phyloP scores from a whole-genome alignment of 257 asterid genomes.

The Rauvolfia tetraphylla region DNA sequence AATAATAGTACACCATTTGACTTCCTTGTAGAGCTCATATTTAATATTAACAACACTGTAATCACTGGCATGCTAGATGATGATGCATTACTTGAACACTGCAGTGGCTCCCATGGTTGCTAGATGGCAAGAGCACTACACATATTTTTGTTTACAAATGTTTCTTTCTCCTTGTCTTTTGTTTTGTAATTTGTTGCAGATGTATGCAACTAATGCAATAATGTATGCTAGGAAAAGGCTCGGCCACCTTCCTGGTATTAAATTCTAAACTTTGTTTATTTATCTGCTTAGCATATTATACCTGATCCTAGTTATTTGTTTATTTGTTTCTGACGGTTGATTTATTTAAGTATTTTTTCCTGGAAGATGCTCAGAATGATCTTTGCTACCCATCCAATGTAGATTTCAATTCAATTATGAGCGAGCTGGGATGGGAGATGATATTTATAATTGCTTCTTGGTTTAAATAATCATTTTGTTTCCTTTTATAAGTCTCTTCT shows the following conservation, averaged over 20 bases:
- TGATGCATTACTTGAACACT: neutral
- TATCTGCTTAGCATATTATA: neutral
- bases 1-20: neutral
- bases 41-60: neutral
- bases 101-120: neutral
- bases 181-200: neutral
- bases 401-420: neutral
- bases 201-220: conserved; percentile 8
- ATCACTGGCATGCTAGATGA: neutral
- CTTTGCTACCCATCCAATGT: neutral
- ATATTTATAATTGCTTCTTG: neutral
- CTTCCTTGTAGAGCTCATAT: neutral
- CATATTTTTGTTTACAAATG: neutral
- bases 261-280: neutral
- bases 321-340: neutral
- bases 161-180: neutral
- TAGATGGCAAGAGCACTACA: neutral
- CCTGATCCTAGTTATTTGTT: neutral
- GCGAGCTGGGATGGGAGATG: neutral
- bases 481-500: neutral
- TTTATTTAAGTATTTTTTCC: neutral
- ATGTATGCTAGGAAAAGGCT: conserved; percentile 14
- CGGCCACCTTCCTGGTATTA: conserved; percentile 17
- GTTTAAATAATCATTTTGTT: neutral
- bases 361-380: neutral